phyloP scores from a whole-genome alignment of 176 grass and related monocot genomes.

The Aegilops umbellulata region DNA sequence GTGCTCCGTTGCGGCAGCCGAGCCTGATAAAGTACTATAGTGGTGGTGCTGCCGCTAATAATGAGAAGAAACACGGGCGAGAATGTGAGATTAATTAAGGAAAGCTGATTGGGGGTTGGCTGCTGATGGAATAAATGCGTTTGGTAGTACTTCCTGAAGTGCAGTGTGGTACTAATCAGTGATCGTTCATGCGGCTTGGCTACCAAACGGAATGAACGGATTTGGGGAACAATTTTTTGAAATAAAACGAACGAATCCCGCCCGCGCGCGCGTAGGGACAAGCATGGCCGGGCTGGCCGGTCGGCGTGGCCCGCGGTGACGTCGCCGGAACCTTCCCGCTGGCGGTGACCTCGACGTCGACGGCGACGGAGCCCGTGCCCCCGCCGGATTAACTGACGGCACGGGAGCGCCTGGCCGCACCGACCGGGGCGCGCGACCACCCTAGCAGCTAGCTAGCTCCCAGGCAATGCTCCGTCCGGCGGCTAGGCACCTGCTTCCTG shows the following conservation, averaged over 20 bases:
- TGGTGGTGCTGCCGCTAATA: background rate
- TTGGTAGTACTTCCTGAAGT: background rate
- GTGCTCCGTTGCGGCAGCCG: background rate
- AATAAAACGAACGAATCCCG: background rate
- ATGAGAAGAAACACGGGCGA: background rate
- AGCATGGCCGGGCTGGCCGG: background rate
- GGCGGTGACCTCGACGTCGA: background rate
- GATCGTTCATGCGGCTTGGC: background rate
- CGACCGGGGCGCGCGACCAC: background rate
- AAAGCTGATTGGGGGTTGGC: background rate
- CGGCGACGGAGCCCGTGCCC: background rate
- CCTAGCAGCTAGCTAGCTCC: background rate
- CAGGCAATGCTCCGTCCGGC: background rate
- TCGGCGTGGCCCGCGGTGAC: constrained; percentile 5
- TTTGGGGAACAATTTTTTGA: too few relatives aligned
- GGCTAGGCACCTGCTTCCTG: background rate
- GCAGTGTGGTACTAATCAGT: background rate
- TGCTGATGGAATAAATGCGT: background rate
- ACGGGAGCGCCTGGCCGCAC: background rate
- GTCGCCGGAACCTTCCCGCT: constrained; percentile 29
- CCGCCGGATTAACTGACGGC: constrained; percentile 19
- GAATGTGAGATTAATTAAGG: background rate
- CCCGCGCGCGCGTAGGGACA: background rate
- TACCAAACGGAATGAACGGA: background rate
- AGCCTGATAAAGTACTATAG: background rate